Base-by-base conservation (phyloP, 140 eudicot genomes). In the Erigeron philadelphicus region DNA sequence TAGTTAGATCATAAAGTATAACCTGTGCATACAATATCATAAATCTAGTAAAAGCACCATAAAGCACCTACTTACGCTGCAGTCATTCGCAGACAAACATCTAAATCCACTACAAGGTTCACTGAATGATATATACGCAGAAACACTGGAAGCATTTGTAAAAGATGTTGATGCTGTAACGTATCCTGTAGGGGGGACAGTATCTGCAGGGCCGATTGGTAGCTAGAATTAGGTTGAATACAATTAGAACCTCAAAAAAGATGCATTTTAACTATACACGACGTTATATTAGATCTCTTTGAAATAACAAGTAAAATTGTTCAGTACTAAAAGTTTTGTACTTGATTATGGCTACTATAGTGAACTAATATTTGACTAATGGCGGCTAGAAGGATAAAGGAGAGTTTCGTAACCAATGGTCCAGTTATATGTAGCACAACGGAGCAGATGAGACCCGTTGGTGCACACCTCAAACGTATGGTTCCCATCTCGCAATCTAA, bases 61-160 rank as follows among this genome's bases (percentile, higher is more conserved):
- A 47, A 67, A 63, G 43, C 78, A 81, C 88, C 79, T 78, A 86
- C 98, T 93, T 85, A 93, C 98, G 71, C 85, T 88, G 90, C 98
- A 88, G 71, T 86, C 74, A 78, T 88, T 77, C 17, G 69, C 78
- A 0, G 96, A 82, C 61, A 86, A 54, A 70, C 98, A 93, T 68
- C 77, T 59, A 76, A 93, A 88, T 65, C 96, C 98, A 64, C 90
- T 56, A 38, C 98, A 88, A 46, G 88, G 83, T 71, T 93, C 90
- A 56, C 79, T 86, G 82, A 93, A 92, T 16, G 95, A 72, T 64
- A 93, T 82, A 72, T 86, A 61, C 35, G 81, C 95, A n/a, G 87
- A 59, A 78, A 86, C 84, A 70, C 53, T 82, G 4, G 77, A 73
- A 49, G 88, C 86, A 57, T 67, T 88, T 67, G 95, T 88, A 69